Evolutionary conservation across 768 basidiomycete species (phyloP).

Genomic region (Russula earlei): DNA sequence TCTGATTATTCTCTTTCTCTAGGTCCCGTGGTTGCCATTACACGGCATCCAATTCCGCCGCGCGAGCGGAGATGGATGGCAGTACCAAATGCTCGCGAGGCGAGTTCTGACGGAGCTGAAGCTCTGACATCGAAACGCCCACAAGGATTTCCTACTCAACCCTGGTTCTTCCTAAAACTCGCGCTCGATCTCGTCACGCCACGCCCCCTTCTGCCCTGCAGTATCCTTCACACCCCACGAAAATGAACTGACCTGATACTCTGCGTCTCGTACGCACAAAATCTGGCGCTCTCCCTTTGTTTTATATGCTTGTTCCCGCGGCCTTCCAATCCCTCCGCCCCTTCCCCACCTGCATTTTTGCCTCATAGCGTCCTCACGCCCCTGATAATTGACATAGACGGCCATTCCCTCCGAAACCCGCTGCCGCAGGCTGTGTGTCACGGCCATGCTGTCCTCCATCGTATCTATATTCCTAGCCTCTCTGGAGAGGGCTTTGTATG

Average conservation of each 20-base stretch:
- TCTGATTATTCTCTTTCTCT: not conserved
- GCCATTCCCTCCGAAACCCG: too few species aligned
- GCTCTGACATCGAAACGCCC: slow-evolving; percentile 34
- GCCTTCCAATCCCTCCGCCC: too few species aligned
- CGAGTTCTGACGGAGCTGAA: slow-evolving; percentile 83
- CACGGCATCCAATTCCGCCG: slow-evolving; percentile 95
- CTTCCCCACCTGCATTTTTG: not conserved
- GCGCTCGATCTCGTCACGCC: not conserved
- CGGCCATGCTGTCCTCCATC: too few species aligned
- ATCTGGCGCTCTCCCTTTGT: too few species aligned
- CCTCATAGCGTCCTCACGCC: not conserved
- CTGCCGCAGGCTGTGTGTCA: too few species aligned
- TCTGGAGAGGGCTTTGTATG: too few species aligned
- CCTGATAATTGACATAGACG: slow-evolving; percentile 7
- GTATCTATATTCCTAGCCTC: too few species aligned
- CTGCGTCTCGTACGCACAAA: too few species aligned
- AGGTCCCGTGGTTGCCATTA: slow-evolving; percentile 90
- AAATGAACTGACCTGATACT: too few species aligned
- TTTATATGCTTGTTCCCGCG: too few species aligned
- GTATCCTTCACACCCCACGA: too few species aligned
- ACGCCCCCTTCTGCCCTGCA: too few species aligned
- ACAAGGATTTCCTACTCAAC: not conserved
- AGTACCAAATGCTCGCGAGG: slow-evolving; percentile 92
- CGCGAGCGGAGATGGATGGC: slow-evolving; percentile 87
- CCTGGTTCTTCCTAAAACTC: not conserved